Evolutionary conservation across 2,329 filamentous ascomycete species (phyloP).

Genomic region (Neofusicoccum laricinum): DNA sequence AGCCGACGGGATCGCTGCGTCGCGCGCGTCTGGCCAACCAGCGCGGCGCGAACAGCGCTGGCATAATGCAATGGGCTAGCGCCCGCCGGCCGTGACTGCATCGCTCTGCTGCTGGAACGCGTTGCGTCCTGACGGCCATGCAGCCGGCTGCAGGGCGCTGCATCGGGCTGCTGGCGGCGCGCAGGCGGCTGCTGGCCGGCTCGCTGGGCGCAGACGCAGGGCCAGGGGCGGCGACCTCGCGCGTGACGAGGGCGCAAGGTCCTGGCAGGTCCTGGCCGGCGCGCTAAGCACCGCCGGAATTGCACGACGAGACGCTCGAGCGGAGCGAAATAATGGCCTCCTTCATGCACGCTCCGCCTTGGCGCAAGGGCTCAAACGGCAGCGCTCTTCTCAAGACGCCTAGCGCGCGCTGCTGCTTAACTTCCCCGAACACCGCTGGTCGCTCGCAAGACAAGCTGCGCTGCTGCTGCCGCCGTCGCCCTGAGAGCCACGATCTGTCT

Average conservation of each 20-base stretch:
- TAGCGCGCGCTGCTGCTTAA: conserved; percentile 8
- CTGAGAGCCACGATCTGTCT: not conserved
- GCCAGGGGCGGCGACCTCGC: not conserved
- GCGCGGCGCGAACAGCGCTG: not conserved
- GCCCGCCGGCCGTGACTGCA: not conserved
- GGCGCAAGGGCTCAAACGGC: conserved; percentile 7
- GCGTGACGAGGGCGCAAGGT: not conserved
- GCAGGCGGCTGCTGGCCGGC: not conserved
- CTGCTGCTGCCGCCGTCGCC: not conserved
- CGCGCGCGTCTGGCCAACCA: not conserved
- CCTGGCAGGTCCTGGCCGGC: not conserved
- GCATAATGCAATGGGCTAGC: not conserved
- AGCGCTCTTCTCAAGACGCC: conserved; percentile 11
- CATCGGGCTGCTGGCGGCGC: not conserved
- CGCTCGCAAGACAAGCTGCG: conserved; percentile 6
- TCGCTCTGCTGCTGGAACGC: not conserved
- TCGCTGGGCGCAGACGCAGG: not conserved
- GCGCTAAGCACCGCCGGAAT: not conserved
- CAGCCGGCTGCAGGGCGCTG: not conserved
- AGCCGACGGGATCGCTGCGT: not conserved
- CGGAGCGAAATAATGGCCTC: conserved; percentile 11
- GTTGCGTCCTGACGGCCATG: not conserved
- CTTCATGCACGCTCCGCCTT: conserved; percentile 15
- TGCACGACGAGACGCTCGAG: not conserved
- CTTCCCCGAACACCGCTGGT: not conserved